Base-by-base conservation (phyloP, 176 grass and related monocot genomes). In the Hordeum marinum region DNA sequence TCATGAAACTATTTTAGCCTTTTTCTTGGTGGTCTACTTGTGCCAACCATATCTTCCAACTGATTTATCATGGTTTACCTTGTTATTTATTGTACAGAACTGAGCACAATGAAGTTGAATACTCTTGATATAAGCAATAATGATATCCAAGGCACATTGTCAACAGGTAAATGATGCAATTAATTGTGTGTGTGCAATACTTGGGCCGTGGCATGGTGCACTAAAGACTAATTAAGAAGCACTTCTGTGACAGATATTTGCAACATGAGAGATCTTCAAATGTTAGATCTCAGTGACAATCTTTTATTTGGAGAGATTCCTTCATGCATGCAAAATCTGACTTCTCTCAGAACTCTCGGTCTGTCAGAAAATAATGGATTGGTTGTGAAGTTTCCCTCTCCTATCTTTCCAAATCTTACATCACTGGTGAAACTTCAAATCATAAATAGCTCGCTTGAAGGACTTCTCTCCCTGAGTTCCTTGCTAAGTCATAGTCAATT, bases 291-390 rank as follows among this genome's bases (percentile, higher is more conserved):
- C 40, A 41, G 35, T 36, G 32, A 32, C 32, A 32, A 32, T 32
- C 32, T 32, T 6, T 77, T 88, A 42, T 77, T 27, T 0, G 80
- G 86, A 18, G 20, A 37, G 2, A 21, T 88, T 18, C 86, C 86
- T 23, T 52, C 60, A 65, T 88, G 86, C 31, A 39, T 88, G 17
- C 11, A 11, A 83, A 83, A 78, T 57, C 64, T 88, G 39, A 69
- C 43, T 41, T 88, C 58, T 29, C 79, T 88, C 48, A 68, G 12
- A 77, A 39, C 75, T 66, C 63, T 87, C 25, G 57, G 68, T 82
- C 34, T 87, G 20, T 76, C 69, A 0, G 68, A 17, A 3, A 87
- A 76, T 34, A 76, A 76, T 87, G 35, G 50, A 10, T 82, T 87
- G 20, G 24, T 24, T 7, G 46, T 82, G 8, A 87, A 55, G 37